Conservation (phyloP, 1,284 basidiomycete species). For the Cutaneotrichosporon sp. region DNA sequence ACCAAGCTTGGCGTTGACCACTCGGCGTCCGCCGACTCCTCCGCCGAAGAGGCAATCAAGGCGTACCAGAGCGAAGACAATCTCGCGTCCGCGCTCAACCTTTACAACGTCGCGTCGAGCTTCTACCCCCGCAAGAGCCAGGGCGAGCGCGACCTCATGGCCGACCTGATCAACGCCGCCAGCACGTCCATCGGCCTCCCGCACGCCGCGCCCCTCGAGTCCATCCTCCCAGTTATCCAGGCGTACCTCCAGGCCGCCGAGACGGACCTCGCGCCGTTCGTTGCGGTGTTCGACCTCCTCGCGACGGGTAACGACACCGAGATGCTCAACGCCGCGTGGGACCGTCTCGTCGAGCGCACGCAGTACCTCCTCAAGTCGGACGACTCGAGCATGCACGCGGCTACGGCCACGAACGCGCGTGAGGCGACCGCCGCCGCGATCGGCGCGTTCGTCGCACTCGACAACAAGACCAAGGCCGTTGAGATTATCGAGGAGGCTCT, state of each 20-base stretch:
- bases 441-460: conserved; percentile 59
- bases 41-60: conserved; percentile 15
- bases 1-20: conserved; percentile 3
- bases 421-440: neutral
- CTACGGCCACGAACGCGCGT: neutral
- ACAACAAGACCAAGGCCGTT: conserved; percentile 61
- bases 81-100: conserved; percentile 61
- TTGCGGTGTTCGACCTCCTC: neutral
- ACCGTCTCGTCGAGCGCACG: neutral
- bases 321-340: neutral
- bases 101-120: conserved; percentile 29
- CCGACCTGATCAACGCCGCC: conserved; percentile 7
- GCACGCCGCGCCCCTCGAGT: neutral
- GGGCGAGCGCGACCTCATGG: neutral
- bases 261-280: neutral
- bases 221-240: conserved; percentile 1
- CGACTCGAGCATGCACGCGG: no score
- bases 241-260: neutral
- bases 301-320: conserved; percentile 10
- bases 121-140: conserved; percentile 52
- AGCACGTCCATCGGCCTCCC: conserved; percentile 4
- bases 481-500: conserved; percentile 49
- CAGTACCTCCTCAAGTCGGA: neutral
- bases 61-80: conserved; percentile 57
- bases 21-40: neutral